phyloP scores from a whole-genome alignment of 768 basidiomycete genomes.

The Gloeostereum incarnatum region DNA sequence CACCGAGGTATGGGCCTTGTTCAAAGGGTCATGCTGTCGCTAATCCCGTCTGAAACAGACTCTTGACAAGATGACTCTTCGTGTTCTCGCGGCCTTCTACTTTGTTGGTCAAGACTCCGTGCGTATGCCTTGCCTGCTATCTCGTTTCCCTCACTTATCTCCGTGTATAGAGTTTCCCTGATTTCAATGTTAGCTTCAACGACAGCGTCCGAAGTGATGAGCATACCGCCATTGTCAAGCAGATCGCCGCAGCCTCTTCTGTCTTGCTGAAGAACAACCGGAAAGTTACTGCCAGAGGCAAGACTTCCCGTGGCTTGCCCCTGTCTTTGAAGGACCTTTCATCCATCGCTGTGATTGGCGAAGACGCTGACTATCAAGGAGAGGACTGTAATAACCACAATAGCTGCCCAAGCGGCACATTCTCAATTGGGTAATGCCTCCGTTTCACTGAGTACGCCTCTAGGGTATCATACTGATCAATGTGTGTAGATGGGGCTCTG shows the following conservation, averaged over 20 bases:
- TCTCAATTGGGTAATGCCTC: constrained; percentile 47
- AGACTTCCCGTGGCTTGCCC: constrained; percentile 29
- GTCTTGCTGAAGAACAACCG: constrained; percentile 62
- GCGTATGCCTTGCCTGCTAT: constrained; percentile 21
- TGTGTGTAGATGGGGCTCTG: constrained; percentile 48
- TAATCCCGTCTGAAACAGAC: too few species aligned
- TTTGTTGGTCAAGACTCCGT: constrained; percentile 38
- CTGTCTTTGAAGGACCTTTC: constrained; percentile 39
- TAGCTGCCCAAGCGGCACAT: constrained; percentile 46
- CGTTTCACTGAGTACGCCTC: too few species aligned
- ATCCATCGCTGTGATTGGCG: constrained; percentile 48
- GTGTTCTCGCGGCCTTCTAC: constrained; percentile 35
- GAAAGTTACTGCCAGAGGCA: constrained; percentile 25
- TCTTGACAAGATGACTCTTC: constrained; percentile 34
- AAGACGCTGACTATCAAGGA: constrained; percentile 46
- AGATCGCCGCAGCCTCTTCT: constrained; percentile 57
- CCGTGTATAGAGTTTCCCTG: constrained; percentile 27
- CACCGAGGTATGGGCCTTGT: constrained; percentile 19
- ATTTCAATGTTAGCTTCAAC: constrained; percentile 29
- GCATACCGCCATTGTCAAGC: constrained; percentile 42
- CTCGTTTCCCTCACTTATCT: too few species aligned
- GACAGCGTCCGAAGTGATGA: constrained; percentile 31
- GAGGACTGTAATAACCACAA: constrained; percentile 38
- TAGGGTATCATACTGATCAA: too few species aligned
- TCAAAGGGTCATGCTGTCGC: too few species aligned